These are phyloP conservation scores for Phaffia australis DNA, from an alignment of 768 basidiomycete species.

Conservation along the genomic window DNA sequence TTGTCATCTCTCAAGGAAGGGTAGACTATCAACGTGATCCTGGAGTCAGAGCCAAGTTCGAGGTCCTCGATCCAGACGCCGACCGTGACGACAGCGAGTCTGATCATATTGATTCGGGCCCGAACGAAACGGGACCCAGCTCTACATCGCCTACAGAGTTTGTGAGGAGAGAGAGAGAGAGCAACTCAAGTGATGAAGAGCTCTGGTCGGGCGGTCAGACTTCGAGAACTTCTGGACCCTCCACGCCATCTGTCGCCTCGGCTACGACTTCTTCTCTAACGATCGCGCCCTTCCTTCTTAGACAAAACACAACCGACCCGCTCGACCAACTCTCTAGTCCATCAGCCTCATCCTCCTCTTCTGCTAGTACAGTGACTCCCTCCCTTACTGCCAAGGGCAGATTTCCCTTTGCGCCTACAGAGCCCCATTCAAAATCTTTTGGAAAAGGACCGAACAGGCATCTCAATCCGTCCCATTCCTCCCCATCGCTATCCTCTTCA, in stretches of 20 bases:
- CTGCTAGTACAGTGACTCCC: not conserved
- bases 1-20: constrained; percentile 75
- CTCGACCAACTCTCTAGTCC: constrained; percentile 8
- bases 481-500: constrained; percentile 9
- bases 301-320: constrained; percentile 22
- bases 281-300: constrained; percentile 22
- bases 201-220: constrained; percentile 13
- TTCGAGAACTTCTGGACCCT: not conserved
- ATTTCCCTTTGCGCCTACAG: too few relatives aligned
- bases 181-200: constrained; percentile 6
- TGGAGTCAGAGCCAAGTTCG: constrained; percentile 33
- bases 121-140: not conserved
- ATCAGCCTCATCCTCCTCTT: not conserved
- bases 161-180: not conserved
- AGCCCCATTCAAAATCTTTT: too few relatives aligned
- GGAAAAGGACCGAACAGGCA: not conserved
- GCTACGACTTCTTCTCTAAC: constrained; percentile 16
- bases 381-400: not conserved
- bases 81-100: constrained; percentile 28
- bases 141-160: not conserved
- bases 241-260: not conserved
- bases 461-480: not conserved
- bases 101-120: not conserved
- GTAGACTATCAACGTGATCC: constrained; percentile 26
- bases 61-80: constrained; percentile 45